These are phyloP conservation scores for Byssothecium circinans DNA, from an alignment of 2,329 filamentous ascomycete species.

Conservation along the genomic window DNA sequence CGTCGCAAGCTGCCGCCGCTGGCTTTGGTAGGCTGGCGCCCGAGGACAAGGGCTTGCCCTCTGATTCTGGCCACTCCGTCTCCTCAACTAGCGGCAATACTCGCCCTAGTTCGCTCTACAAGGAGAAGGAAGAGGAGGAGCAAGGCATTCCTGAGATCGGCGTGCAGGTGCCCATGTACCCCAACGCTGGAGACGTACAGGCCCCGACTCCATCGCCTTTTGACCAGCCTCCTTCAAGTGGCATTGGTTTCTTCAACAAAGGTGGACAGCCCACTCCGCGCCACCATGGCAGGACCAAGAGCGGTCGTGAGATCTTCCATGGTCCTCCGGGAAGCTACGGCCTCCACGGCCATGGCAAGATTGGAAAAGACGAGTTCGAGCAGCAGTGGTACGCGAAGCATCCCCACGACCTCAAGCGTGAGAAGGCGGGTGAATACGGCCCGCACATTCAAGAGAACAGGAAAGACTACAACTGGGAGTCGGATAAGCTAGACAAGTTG, in stretches of 20 bases:
- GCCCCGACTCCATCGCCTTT: conserved; percentile 79
- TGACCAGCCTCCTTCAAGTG: conserved; percentile 40
- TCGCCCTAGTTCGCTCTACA: conserved; percentile 59
- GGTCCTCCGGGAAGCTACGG: conserved; percentile 89
- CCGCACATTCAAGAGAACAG: conserved; percentile 61
- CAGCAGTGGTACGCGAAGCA: conserved; percentile 93
- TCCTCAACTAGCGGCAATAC: conserved; percentile 38
- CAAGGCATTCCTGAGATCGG: conserved; percentile 92
- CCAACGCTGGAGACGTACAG: conserved; percentile 90
- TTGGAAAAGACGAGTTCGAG: conserved; percentile 78
- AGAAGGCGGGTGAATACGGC: conserved; percentile 69
- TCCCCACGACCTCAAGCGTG: conserved; percentile 73
- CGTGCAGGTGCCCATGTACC: conserved; percentile 89
- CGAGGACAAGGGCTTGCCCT: conserved; percentile 31
- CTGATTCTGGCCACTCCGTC: conserved; percentile 32
- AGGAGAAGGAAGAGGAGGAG: conserved; percentile 58
- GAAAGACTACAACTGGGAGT: conserved; percentile 82
- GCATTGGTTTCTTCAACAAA: conserved; percentile 57
- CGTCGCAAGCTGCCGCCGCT: conserved; percentile 79
- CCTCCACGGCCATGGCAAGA: conserved; percentile 81
- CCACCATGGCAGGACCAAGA: conserved; percentile 66
- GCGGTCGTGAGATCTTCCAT: conserved; percentile 68
- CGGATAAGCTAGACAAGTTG: conserved; percentile 86
- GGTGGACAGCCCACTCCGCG: conserved; percentile 57
- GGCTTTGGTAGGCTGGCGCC: conserved; percentile 68